Evolutionary conservation across 2,329 filamentous ascomycete genomes (phyloP).

Genomic region (Davidsoniella australis): DNA sequence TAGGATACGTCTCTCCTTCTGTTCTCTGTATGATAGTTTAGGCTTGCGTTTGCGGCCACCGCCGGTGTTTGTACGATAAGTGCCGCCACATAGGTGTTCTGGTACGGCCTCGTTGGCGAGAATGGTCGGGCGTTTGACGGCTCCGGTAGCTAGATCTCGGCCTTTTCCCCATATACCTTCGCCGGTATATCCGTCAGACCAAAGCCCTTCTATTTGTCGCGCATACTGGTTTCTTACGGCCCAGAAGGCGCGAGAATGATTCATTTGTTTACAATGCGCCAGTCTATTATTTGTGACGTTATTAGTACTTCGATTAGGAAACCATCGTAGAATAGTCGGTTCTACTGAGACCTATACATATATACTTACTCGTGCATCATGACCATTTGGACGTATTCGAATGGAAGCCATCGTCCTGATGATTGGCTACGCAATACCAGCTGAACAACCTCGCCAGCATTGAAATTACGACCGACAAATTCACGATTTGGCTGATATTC

Average conservation of each 20-base stretch:
- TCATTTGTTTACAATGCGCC: constrained; percentile 83
- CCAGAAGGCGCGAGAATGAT: constrained; percentile 72
- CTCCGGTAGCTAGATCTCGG: constrained; percentile 40
- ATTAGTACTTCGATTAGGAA: background rate
- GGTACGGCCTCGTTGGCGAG: constrained; percentile 39
- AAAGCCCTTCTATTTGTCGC: constrained; percentile 51
- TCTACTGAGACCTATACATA: constrained; percentile 15
- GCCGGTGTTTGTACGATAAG: constrained; percentile 42
- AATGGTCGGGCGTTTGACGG: constrained; percentile 37
- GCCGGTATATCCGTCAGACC: constrained; percentile 54
- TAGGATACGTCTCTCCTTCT: constrained; percentile 52
- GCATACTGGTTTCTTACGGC: constrained; percentile 58
- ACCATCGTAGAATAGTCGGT: constrained; percentile 22
- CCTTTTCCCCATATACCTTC: constrained; percentile 75
- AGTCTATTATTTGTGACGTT: constrained; percentile 25
- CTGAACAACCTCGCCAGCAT: constrained; percentile 73
- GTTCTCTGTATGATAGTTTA: constrained; percentile 50
- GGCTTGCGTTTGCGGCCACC: constrained; percentile 35
- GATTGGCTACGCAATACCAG: constrained; percentile 56
- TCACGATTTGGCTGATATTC: constrained; percentile 68
- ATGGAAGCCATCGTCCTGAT: constrained; percentile 57
- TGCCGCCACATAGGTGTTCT: constrained; percentile 66
- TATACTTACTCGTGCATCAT: constrained; percentile 65
- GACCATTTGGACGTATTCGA: constrained; percentile 77
- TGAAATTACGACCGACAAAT: constrained; percentile 81